Percentiles rank a stretch among this genome's conserved stretches.
Conservation (phyloP, 1,139 yeast genomes). For the Suhomyces guaymorum region DNA sequence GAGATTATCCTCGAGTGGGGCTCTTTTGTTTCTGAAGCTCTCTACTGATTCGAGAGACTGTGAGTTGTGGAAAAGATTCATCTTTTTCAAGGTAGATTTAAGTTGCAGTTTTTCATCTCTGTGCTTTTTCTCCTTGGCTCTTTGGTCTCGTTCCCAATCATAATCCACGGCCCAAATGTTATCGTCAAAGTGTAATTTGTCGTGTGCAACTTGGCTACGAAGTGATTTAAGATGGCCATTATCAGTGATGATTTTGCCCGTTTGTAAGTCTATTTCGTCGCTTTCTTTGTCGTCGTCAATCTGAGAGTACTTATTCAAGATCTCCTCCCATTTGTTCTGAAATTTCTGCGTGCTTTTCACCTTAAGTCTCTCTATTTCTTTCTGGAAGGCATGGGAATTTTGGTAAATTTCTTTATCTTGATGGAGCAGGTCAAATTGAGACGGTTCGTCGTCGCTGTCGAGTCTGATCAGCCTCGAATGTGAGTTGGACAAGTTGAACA, state of each 20-base stretch:
- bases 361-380: conserved; percentile 27
- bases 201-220: conserved; percentile 6
- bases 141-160: conserved; percentile 12
- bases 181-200: conserved; percentile 11
- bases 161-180: conserved; percentile 17
- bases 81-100: conserved; percentile 23
- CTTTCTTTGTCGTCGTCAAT: conserved; percentile 56
- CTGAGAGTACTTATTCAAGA: conserved; percentile 54
- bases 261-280: conserved; percentile 62
- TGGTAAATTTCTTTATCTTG: conserved; percentile 3
- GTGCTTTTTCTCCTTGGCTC: conserved; percentile 23
- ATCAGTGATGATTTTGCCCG: conserved; percentile 61
- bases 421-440: conserved; percentile 2
- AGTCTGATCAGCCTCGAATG: conserved; percentile 7
- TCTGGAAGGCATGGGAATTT: conserved; percentile 21
- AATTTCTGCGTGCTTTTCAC: conserved; percentile 34
- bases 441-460: conserved; percentile 4
- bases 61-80: conserved; percentile 17
- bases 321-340: conserved; percentile 53
- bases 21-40: conserved; percentile 2
- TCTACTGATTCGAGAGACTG: conserved; percentile 2
- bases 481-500: not conserved
- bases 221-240: conserved; percentile 62
- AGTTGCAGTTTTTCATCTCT: conserved; percentile 22
- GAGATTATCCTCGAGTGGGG: conserved; percentile 24